Conservation (phyloP, 2,329 filamentous ascomycete genomes). For the Talaromyces sp. region DNA sequence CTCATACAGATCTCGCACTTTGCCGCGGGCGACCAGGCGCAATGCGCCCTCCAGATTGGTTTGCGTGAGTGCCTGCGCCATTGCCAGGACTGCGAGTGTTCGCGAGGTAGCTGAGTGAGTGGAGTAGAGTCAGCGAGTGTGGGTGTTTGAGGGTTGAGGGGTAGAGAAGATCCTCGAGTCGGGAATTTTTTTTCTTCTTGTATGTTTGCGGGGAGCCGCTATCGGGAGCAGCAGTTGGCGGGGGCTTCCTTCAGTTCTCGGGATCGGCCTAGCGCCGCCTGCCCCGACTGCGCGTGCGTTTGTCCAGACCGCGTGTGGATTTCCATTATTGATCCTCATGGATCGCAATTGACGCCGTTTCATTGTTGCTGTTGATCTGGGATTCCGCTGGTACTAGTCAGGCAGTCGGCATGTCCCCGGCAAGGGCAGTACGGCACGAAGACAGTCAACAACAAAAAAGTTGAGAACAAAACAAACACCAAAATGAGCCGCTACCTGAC, state of each 20-base stretch:
- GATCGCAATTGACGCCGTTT: neutral
- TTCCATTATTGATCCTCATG: neutral
- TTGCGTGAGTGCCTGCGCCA: slow-evolving; percentile 30
- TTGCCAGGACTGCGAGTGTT: slow-evolving; percentile 14
- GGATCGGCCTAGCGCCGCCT: neutral
- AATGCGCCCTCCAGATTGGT: slow-evolving; percentile 41
- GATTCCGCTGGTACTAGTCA: neutral
- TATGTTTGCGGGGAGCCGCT: neutral
- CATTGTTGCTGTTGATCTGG: neutral
- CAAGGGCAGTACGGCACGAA: neutral
- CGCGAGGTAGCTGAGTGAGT: neutral
- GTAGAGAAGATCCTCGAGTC: neutral
- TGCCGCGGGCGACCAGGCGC: slow-evolving; percentile 56
- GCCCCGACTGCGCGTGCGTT: neutral
- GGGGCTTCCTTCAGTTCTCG: neutral
- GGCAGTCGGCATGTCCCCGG: neutral
- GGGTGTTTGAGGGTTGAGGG: neutral
- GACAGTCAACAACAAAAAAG: neutral
- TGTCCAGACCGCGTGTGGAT: neutral
- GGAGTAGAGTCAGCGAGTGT: neutral
- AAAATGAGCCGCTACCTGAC: slow-evolving; percentile 77
- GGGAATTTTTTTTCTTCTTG: neutral
- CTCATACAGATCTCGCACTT: slow-evolving; percentile 77
- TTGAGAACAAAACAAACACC: neutral
- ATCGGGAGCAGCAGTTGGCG: neutral